A percentile compares a stretch with the other conserved stretches of the same genome.
Conservation (phyloP, 2,329 filamentous ascomycete genomes). For the Pleomassaria siparia region DNA sequence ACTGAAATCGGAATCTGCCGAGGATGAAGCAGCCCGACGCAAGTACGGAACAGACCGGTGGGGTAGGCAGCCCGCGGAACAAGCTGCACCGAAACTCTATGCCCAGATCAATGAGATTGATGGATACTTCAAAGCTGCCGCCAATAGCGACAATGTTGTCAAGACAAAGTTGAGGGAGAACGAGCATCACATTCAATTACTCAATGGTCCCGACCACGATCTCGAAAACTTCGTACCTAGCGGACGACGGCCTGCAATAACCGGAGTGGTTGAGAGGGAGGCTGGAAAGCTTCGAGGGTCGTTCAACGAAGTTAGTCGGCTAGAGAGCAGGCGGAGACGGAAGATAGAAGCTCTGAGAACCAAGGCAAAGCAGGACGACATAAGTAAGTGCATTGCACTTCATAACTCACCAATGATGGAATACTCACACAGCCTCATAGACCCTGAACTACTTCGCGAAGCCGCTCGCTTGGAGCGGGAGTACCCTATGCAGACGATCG, state of each 20-base stretch:
- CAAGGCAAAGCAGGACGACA: conserved; percentile 83
- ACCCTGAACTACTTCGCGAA: conserved; percentile 78
- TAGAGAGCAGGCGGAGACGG: conserved; percentile 78
- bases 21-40: conserved; percentile 73
- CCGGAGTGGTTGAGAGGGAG: conserved; percentile 76
- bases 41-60: conserved; percentile 89
- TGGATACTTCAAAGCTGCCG: conserved; percentile 77
- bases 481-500: conserved; percentile 80
- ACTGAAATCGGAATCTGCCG: conserved; percentile 75
- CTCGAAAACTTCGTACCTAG: conserved; percentile 89
- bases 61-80: conserved; percentile 68
- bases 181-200: conserved; percentile 71
- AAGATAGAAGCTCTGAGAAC: conserved; percentile 78
- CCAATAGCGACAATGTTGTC: conserved; percentile 68
- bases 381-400: conserved; percentile 55
- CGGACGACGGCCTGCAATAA: conserved; percentile 75
- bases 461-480: conserved; percentile 82
- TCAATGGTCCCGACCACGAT: conserved; percentile 77
- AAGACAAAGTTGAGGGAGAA: conserved; percentile 77
- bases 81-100: conserved; percentile 73
- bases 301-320: conserved; percentile 80
- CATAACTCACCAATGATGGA: not conserved
- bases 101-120: conserved; percentile 76
- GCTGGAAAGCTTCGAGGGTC: conserved; percentile 74
- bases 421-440: conserved; percentile 42